These are phyloP conservation scores for Xenoacremonium recifei DNA, from an alignment of 2,329 filamentous ascomycete species.

Conservation along the genomic window DNA sequence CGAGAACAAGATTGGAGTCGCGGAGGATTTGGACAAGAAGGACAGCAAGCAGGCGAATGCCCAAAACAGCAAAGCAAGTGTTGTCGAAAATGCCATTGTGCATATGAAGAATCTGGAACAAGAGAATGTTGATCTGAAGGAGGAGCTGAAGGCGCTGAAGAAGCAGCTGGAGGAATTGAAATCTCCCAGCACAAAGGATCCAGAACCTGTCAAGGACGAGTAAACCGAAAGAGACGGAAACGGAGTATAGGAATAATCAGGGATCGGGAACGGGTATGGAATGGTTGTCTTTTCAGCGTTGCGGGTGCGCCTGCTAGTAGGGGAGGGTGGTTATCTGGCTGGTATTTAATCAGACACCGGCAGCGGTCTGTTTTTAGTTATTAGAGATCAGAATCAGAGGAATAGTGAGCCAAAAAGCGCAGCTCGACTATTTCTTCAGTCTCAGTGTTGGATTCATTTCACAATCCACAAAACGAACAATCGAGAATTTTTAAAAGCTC, in stretches of 20 bases:
- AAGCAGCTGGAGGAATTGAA: conserved; percentile 29
- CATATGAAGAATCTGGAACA: conserved; percentile 86
- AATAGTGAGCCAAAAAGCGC: too few relatives aligned
- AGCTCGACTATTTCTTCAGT: too few relatives aligned
- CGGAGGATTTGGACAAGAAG: conserved; percentile 45
- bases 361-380: too few relatives aligned
- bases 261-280: neutral
- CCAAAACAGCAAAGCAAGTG: conserved; percentile 89
- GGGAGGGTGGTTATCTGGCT: too few relatives aligned
- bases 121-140: conserved; percentile 68
- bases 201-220: conserved; percentile 1
- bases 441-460: neutral
- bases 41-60: conserved; percentile 48
- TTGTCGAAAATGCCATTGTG: conserved; percentile 94
- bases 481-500: conserved; percentile 4
- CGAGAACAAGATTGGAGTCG: conserved; percentile 38
- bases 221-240: neutral
- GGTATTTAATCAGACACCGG: too few relatives aligned
- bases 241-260: conserved; percentile 1
- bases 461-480: neutral
- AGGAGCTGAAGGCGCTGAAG: conserved; percentile 46
- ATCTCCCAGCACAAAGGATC: conserved; percentile 7
- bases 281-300: too few relatives aligned
- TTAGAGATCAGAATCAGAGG: too few relatives aligned
- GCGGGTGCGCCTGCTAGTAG: too few relatives aligned